Conservation (phyloP, 2,329 filamentous ascomycete species). For the Neofusicoccum parvum region DNA sequence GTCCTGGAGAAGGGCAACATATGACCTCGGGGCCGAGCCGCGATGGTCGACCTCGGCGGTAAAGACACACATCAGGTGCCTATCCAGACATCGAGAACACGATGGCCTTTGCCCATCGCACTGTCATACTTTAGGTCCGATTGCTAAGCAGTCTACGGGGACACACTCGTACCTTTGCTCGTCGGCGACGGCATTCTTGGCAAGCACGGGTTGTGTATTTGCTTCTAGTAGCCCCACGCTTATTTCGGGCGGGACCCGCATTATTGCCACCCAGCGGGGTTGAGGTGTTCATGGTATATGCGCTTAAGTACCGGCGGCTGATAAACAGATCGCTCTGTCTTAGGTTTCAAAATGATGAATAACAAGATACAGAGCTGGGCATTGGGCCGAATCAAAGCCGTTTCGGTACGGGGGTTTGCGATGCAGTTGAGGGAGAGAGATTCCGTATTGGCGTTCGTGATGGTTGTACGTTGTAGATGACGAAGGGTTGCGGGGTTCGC, state of each 20-base stretch:
- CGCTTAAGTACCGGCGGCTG: no score
- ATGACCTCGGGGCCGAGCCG: conserved; percentile 39
- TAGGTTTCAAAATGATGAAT: no score
- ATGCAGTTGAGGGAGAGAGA: no score
- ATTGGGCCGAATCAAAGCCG: no score
- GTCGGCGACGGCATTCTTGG: conserved; percentile 41
- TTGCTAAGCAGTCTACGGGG: background rate
- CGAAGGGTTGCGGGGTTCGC: background rate
- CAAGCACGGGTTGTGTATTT: conserved; percentile 33
- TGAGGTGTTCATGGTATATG: background rate
- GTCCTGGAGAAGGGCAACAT: conserved; percentile 38
- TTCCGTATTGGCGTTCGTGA: no score
- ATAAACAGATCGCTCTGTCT: no score
- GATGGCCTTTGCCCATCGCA: conserved; percentile 38
- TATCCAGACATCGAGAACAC: conserved; percentile 37
- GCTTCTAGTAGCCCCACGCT: background rate
- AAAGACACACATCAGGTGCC: conserved; percentile 34
- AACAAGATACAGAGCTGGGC: no score
- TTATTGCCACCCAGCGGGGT: background rate
- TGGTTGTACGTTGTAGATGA: background rate
- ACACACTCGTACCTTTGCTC: conserved; percentile 35
- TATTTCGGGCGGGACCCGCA: no score
- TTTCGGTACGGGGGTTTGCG: no score
- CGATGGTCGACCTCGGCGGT: conserved; percentile 37
- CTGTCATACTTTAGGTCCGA: conserved; percentile 24